These are phyloP conservation scores for Liquidambar formosana DNA, from an alignment of 164 flowering plant genomes.

Conservation along the genomic window DNA sequence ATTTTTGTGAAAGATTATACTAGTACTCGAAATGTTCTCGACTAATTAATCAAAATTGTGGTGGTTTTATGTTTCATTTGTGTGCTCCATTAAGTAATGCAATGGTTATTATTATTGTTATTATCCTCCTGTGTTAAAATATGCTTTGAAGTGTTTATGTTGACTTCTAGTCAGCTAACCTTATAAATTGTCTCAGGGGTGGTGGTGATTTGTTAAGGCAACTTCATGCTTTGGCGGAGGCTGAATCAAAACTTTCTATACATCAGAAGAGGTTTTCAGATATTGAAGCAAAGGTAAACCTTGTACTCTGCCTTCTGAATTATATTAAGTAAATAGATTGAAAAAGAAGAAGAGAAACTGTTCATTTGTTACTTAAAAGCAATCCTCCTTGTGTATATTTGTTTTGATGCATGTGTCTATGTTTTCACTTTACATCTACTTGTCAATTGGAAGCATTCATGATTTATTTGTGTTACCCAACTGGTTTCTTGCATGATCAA, in stretches of 20 bases:
- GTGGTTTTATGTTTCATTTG: background rate
- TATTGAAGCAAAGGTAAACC: constrained; percentile 73
- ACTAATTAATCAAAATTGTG: background rate
- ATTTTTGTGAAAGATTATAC: background rate
- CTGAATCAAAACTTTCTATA: constrained; percentile 56
- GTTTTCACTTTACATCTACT: background rate
- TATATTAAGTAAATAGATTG: background rate
- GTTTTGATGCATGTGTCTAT: background rate
- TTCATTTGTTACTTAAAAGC: too few relatives aligned
- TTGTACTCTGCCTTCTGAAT: background rate
- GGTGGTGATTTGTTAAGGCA: constrained; percentile 85
- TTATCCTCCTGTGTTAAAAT: background rate
- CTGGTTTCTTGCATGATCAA: background rate
- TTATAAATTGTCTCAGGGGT: constrained; percentile 56
- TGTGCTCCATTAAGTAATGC: background rate
- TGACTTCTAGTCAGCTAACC: background rate
- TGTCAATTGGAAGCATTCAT: background rate
- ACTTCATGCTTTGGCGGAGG: constrained; percentile 74
- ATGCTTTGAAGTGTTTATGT: background rate
- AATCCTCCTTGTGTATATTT: too few relatives aligned
- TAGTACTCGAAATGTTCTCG: background rate
- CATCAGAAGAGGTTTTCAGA: constrained; percentile 69
- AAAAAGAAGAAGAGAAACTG: background rate
- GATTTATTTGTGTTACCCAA: background rate
- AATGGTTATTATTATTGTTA: background rate